phyloP scores from a whole-genome alignment of 2,329 filamentous ascomycete genomes.

The Botryotinia narcissicola region DNA sequence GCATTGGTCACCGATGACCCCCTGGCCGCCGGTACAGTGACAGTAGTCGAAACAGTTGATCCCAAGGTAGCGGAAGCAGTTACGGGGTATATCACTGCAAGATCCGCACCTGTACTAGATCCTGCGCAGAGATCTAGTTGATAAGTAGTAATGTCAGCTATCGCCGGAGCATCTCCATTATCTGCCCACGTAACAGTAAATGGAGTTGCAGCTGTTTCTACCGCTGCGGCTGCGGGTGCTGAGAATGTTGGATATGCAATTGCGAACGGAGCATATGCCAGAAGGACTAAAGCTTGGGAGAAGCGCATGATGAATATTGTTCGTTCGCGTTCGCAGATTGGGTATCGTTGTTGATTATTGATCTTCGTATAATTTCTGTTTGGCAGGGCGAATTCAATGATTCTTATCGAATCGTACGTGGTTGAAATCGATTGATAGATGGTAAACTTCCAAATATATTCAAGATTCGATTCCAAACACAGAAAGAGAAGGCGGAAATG shows the following conservation, averaged over 20 bases:
- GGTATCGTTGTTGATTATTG: not conserved
- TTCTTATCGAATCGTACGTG: not conserved
- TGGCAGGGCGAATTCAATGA: not conserved
- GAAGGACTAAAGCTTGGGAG: constrained; percentile 26
- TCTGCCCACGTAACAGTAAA: constrained; percentile 58
- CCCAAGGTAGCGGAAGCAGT: constrained; percentile 6
- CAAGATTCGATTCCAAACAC: not conserved
- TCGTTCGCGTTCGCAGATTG: constrained; percentile 10
- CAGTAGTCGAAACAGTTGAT: constrained; percentile 20
- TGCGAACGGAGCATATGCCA: constrained; percentile 29
- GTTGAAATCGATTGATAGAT: not conserved
- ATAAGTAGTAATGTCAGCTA: constrained; percentile 53
- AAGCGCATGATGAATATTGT: constrained; percentile 29
- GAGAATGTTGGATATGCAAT: constrained; percentile 47
- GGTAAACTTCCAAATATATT: not conserved
- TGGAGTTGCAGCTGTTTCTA: constrained; percentile 48
- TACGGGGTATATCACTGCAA: not conserved
- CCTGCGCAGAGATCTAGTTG: constrained; percentile 60
- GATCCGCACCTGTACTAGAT: constrained; percentile 47
- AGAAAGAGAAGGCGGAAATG: not conserved
- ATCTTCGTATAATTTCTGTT: not conserved
- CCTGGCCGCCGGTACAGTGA: constrained; percentile 32
- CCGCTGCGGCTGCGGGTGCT: constrained; percentile 50
- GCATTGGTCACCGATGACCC: constrained; percentile 36
- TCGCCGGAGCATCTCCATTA: constrained; percentile 47